Percentiles rank a stretch among this genome's conserved stretches.
Conservation (phyloP, 345 rosid genomes). For the Schrenkiella parvula region DNA sequence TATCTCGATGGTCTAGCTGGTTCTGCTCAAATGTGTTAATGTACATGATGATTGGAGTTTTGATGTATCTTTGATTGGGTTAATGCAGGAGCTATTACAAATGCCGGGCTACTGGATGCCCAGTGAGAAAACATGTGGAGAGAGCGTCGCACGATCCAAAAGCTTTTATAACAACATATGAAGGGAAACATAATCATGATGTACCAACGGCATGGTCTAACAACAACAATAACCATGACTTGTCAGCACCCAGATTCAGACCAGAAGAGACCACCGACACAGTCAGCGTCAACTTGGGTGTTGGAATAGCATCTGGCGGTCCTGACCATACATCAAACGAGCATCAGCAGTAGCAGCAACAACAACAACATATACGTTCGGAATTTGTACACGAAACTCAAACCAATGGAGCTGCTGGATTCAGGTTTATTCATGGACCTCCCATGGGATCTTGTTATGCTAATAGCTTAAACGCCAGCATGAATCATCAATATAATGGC, state of each 20-base stretch:
- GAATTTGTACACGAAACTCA: slow-evolving; percentile 37
- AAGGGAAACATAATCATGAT: slow-evolving; percentile 94
- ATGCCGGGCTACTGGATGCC: slow-evolving; percentile 87
- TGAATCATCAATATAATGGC: slow-evolving; percentile 43
- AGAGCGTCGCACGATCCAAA: slow-evolving; percentile 96
- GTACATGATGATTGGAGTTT: neutral
- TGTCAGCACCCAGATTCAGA: slow-evolving; percentile 42
- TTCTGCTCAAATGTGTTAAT: neutral
- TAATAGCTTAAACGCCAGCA: slow-evolving; percentile 44
- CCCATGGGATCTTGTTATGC: slow-evolving; percentile 45
- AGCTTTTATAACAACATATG: slow-evolving; percentile 95
- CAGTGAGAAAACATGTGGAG: slow-evolving; percentile 97
- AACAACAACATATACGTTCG: slow-evolving; percentile 35
- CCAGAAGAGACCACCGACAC: slow-evolving; percentile 47
- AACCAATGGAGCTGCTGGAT: slow-evolving; percentile 41
- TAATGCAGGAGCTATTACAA: slow-evolving; percentile 89
- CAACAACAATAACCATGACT: slow-evolving; percentile 57
- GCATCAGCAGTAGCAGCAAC: slow-evolving; percentile 39
- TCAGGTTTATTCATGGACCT: slow-evolving; percentile 49
- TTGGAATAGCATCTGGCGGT: slow-evolving; percentile 57
- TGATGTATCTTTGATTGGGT: neutral
- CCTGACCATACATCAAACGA: slow-evolving; percentile 44
- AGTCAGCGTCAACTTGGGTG: slow-evolving; percentile 90
- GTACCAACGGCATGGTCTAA: slow-evolving; percentile 71
- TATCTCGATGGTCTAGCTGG: neutral